Conservation (phyloP, 2,329 filamentous ascomycete genomes). For the Colletotrichum gloeosporioides region DNA sequence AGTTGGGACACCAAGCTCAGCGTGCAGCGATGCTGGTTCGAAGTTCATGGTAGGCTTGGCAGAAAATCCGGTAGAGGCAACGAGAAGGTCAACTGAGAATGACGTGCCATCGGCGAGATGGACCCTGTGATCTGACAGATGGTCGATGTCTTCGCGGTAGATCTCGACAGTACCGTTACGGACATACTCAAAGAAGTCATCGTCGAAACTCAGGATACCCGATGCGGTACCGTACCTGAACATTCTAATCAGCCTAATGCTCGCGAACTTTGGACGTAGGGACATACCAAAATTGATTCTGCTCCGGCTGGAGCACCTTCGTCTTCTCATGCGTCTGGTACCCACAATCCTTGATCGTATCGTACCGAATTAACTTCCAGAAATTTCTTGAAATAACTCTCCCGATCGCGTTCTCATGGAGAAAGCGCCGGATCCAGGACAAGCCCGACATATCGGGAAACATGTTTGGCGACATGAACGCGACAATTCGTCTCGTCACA, state of each 20-base stretch:
- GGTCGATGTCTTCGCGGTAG: conserved; percentile 58
- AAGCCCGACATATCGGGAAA: conserved; percentile 28
- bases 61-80: conserved; percentile 28
- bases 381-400: conserved; percentile 48
- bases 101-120: conserved; percentile 51
- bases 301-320: conserved; percentile 38
- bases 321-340: conserved; percentile 47
- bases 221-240: conserved; percentile 60
- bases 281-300: conserved; percentile 47
- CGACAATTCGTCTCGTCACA: conserved; percentile 49
- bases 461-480: conserved; percentile 41
- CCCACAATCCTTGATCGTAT: conserved; percentile 26
- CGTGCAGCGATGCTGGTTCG: conserved; percentile 18
- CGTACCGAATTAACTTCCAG: conserved; percentile 51
- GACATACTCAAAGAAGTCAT: conserved; percentile 62
- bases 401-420: conserved; percentile 25
- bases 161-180: conserved; percentile 57
- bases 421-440: conserved; percentile 25
- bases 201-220: conserved; percentile 66
- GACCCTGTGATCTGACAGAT: conserved; percentile 48
- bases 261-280: rapidly evolving
- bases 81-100: conserved; percentile 53
- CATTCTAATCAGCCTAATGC: rapidly evolving
- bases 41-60: conserved; percentile 27
- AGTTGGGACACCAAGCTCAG: conserved; percentile 25